Conservation (phyloP, 495 filamentous ascomycete genomes). For the Penicillium pulvis region DNA sequence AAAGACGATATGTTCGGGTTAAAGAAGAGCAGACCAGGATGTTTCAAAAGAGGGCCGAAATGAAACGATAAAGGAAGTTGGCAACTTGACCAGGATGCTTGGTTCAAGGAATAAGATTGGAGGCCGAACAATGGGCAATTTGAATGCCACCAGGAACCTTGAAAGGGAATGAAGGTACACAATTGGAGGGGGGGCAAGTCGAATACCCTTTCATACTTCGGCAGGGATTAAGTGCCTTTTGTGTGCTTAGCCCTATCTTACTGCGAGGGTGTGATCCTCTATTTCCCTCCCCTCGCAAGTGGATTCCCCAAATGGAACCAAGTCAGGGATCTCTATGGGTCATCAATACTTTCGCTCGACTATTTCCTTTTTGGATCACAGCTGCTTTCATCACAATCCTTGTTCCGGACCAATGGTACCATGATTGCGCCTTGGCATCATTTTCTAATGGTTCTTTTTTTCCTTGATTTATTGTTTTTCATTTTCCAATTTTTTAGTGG, state of each 20-base stretch:
- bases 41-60: constrained; percentile 27
- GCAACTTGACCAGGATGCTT: constrained; percentile 18
- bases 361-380: not conserved
- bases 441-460: not conserved
- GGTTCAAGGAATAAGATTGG: not conserved
- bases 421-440: constrained; percentile 5
- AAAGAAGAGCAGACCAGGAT: not conserved
- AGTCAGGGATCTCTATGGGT: not conserved
- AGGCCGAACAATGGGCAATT: not conserved
- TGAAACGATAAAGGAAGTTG: constrained; percentile 17
- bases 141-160: not conserved
- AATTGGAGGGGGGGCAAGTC: not conserved
- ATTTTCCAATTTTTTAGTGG: constrained; percentile 4
- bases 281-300: not conserved
- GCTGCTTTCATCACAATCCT: constrained; percentile 8
- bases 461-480: not conserved
- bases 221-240: constrained; percentile 2
- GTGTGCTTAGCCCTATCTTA: constrained; percentile 4
- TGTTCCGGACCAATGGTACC: constrained; percentile 1
- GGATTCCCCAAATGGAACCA: not conserved
- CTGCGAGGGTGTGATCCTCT: constrained; percentile 8
- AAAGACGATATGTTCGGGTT: not conserved
- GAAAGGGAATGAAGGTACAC: not conserved
- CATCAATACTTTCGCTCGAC: not conserved
- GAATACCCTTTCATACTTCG: not conserved